Evolutionary conservation across 1,284 basidiomycete genomes (phyloP), one percentile per base, ranked within the genome.

Genomic region (Sporisorium reilianum): DNA sequence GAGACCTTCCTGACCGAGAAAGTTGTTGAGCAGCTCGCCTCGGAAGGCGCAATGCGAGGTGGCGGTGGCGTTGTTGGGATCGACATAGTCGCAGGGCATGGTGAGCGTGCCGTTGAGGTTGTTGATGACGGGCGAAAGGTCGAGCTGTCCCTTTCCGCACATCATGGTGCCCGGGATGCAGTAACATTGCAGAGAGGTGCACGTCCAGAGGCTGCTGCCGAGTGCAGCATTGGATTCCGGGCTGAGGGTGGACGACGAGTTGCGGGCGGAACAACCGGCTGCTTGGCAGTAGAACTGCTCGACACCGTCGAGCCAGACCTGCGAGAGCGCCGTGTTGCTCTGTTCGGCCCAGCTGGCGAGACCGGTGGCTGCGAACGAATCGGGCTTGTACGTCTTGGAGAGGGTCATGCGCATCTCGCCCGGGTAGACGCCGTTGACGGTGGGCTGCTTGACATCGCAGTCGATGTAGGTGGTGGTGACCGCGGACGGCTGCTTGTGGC

Each of bases 271-370:
- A 58, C 80, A 81, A 2, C 60, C 65, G 12, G 48, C 46, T 18
- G 80, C 73, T 53, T 81, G 80, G 54, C 80, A 81, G 66, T 80
- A 80, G 62, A 78, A 81, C 44, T 78, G 79, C 55, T 79, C 66
- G 12, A 75, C 63, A 23, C 80, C 80, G 30, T 80, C 63, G 9
- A 79, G 55, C 71, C 74, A 81, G 30, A 81, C 63, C 25, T 68
- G 67, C 5, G 76, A 73, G n/a, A 77, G 65, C 3, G 77, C 71
- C 1, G 78, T 69, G 55, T 64, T 70, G 57, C 59, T 59, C 34
- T 67, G 44, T 3, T 55, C 58, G n/a, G 62, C 30, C 78, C 78
- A 81, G 26, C 55, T 34, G 12, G 73, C 70, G 18, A 79, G 58
- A 18, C 77, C 78, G 2, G 74, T 79, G 32, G 59, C 41, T 26